Evolutionary conservation across 495 filamentous ascomycete species (phyloP), one percentile per base, ranked within the genome.

Genomic region (Penicillium silybi): DNA sequence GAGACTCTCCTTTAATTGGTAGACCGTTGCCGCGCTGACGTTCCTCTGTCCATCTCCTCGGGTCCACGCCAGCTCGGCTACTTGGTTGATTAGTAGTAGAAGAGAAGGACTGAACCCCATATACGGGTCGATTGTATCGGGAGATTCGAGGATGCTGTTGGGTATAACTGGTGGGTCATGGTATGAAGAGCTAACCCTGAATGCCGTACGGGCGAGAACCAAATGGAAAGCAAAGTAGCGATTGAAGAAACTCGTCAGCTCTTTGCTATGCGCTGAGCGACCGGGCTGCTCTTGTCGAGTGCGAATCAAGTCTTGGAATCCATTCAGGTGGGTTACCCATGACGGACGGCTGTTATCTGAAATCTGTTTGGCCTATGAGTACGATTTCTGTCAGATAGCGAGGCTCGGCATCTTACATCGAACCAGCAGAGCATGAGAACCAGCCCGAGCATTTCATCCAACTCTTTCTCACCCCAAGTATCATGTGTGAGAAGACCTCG

Each of bases 341-440:
- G 60, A 63, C 15, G 63, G 52, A 18, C 59, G 57, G 49, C 63
- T 58, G 15, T 49, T 42, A 38, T 65, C 63, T 13, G 59, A 63
- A 18, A 65, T 59, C 53, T 65, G 45, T n/a, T 5, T 23, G 52
- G 5, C 5, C 5, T 20, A 6, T 16, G 6, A 18, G 13, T n/a
- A 41, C 10, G n/a, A 13, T 20, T 10, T 10, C 2, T 10, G 19
- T 17, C 29, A 18, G 22, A 18, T 6, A 9, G 7, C 1, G 11
- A 1, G 11, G 7, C 7, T 29, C 5, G 8, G 3, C 10, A n/a
- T 22, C 48, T 40, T 25, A 56, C 53, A 50, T 60, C 57, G 9
- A 53, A 56, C 53, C 57, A 65, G 42, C 59, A 63, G n/a, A 65
- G 38, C 59, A 65, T 63, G 15, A 63, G 44, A n/a, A 57, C 57